These are phyloP conservation scores for Pulveroboletus frians DNA, from an alignment of 768 basidiomycete species.

Conservation along the genomic window DNA sequence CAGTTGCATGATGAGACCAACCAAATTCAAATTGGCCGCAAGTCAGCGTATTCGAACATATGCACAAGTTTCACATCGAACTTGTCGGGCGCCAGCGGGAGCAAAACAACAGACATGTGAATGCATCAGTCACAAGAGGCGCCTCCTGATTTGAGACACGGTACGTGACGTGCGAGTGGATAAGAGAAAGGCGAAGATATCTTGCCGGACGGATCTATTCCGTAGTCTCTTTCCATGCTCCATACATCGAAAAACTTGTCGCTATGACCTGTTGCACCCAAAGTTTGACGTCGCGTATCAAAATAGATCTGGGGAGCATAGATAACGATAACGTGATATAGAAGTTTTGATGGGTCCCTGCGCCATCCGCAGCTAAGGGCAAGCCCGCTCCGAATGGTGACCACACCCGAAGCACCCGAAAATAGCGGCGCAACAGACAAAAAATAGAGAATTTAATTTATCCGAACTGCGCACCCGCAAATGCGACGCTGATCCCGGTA, in stretches of 20 bases:
- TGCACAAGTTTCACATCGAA: neutral
- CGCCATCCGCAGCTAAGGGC: neutral
- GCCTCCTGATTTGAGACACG: neutral
- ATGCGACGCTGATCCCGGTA: too few relatives aligned
- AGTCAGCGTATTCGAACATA: neutral
- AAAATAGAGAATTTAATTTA: too few relatives aligned
- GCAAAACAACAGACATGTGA: neutral
- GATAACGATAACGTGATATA: neutral
- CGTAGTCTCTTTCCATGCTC: slow-evolving; percentile 3
- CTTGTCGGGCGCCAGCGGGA: neutral
- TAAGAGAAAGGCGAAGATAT: neutral
- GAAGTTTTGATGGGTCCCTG: neutral
- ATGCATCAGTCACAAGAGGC: too few relatives aligned
- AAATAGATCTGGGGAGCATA: neutral
- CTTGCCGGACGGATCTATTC: slow-evolving; percentile 26
- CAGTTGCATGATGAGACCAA: neutral
- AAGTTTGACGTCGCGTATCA: neutral
- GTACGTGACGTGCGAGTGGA: neutral
- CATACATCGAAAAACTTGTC: neutral
- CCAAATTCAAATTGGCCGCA: neutral
- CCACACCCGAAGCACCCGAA: too few relatives aligned
- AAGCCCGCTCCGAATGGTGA: neutral
- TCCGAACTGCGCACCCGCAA: neutral
- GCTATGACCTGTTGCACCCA: neutral
- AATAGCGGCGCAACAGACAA: neutral